phyloP scores from a whole-genome alignment of 1,284 basidiomycete genomes.

The Paramarasmius palmivorus region DNA sequence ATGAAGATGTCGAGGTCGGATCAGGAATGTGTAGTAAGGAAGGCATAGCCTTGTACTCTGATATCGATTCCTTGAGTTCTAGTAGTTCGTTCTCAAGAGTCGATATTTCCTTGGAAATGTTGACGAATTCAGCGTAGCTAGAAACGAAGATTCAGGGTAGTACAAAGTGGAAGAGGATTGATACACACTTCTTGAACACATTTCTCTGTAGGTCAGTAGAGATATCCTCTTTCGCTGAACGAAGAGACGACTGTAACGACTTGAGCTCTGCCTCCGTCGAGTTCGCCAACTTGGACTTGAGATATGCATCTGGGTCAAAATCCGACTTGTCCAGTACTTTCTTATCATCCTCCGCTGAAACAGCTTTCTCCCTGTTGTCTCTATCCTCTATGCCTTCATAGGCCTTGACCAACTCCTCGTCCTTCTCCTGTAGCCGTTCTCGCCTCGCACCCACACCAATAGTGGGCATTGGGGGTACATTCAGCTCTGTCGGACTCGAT shows the following conservation, averaged over 20 bases:
- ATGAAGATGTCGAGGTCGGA: conserved; percentile 55
- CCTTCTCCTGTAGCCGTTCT: conserved; percentile 23
- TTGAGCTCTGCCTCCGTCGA: conserved; percentile 80
- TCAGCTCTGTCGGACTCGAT: conserved; percentile 57
- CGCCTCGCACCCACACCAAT: conserved; percentile 36
- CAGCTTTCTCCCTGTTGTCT: conserved; percentile 28
- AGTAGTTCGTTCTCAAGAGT: conserved; percentile 98
- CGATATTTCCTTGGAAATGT: conserved; percentile 96
- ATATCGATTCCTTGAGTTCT: conserved; percentile 91
- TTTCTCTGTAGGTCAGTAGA: conserved; percentile 76
- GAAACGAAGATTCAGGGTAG: conserved; percentile 4
- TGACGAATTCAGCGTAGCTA: conserved; percentile 95
- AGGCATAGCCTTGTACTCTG: conserved; percentile 95
- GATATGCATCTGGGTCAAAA: conserved; percentile 79
- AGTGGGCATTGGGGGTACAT: conserved; percentile 58
- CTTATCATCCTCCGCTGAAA: conserved; percentile 60
- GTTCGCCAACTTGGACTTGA: conserved; percentile 76
- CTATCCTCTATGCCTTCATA: conserved; percentile 35
- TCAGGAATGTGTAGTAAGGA: conserved; percentile 90
- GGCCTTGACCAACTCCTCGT: conserved; percentile 26
- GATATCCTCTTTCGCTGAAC: conserved; percentile 62
- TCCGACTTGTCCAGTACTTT: conserved; percentile 70
- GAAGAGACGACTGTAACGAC: conserved; percentile 71
- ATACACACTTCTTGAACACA: conserved; percentile 86
- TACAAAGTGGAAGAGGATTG: neutral